Base-by-base conservation (phyloP, 2,329 filamentous ascomycete genomes). In the Colletotrichum lindemuthianum region DNA sequence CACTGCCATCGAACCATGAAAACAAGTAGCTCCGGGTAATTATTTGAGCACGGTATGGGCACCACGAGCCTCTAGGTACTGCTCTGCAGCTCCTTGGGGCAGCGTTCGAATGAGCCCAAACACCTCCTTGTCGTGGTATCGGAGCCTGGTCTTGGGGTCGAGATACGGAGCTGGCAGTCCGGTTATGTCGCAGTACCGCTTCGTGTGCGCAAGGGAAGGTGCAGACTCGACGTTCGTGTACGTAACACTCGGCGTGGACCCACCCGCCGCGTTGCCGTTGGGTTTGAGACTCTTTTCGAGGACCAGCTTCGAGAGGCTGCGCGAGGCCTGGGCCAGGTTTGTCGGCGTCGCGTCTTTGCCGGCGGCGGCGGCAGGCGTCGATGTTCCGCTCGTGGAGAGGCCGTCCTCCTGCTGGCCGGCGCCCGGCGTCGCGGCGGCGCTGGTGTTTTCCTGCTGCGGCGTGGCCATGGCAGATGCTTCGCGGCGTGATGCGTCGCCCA, bases 181-280 rank as follows among this genome's bases (percentile, higher is more conserved):
- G 1, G 96, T 99, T 71, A 99, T 87, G 77, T 99, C 96, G 81
- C 96, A 99, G 78, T 98, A 99, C 72, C 91, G 92, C 78, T 90
- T 93, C 74, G 92, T 87, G 70, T 93, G 91, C 54, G 90, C 90
- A 71, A 98, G 82, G 63, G 92, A 96, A 43, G 96, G 96, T 3
- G 96, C 95, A 51, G 92, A 93, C 77, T 98, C 96, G 68, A 99
- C 96, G 74, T 97, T 98, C 7, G 93, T 97, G 77, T 98, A 99
- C 1, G 96, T 97, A 37, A 91, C 91, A 37, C 85, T 87, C 0
- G 91, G 92, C 0, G 90, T 90, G 7, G 82, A 80, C 1, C 71
- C 75, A 10, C 77, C 73, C 16, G 24, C 24, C 24, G 75, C 48
- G 70, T 75, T 74, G 74, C 72, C 77, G 61, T 72, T 74, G 49